These are phyloP conservation scores for Selaginella moellendorffii DNA, from an alignment of 75 land plant genomes.

Conservation along the genomic window DNA sequence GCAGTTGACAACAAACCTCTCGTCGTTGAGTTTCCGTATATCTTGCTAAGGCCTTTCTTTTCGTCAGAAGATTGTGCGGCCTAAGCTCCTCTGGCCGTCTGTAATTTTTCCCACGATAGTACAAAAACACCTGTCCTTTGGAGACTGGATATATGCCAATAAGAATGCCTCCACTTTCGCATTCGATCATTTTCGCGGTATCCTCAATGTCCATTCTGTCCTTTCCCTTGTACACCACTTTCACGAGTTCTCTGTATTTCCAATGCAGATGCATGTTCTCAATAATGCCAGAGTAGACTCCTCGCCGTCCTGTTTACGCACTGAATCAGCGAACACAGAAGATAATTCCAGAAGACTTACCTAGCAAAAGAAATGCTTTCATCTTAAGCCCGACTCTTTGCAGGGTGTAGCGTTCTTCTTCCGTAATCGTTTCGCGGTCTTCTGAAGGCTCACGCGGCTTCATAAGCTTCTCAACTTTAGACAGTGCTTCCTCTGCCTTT, in stretches of 20 bases:
- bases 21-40: slow-evolving; percentile 62
- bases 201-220: slow-evolving; percentile 44
- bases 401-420: slow-evolving; percentile 64
- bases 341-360: slow-evolving; percentile 26
- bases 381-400: slow-evolving; percentile 64
- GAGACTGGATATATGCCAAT: slow-evolving; percentile 49
- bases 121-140: slow-evolving; percentile 55
- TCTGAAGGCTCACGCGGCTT: slow-evolving; percentile 38
- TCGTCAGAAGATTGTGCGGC: slow-evolving; percentile 64
- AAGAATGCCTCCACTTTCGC: slow-evolving; percentile 76
- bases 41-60: slow-evolving; percentile 61
- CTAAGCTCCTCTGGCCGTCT: slow-evolving; percentile 46
- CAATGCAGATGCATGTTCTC: slow-evolving; percentile 90
- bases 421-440: slow-evolving; percentile 67
- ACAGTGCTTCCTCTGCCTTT: slow-evolving; percentile 53
- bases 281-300: slow-evolving; percentile 73
- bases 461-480: slow-evolving; percentile 51
- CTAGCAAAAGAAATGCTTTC: slow-evolving; percentile 60
- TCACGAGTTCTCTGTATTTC: slow-evolving; percentile 78
- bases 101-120: slow-evolving; percentile 78
- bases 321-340: too few relatives aligned
- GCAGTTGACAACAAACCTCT: slow-evolving; percentile 31
- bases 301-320: slow-evolving; percentile 44
- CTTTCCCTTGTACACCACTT: slow-evolving; percentile 54
- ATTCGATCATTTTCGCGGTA: slow-evolving; percentile 50